Evolutionary conservation across 352 stramenopile genomes (phyloP).

Genomic region (Stramenopiles sp.): DNA sequence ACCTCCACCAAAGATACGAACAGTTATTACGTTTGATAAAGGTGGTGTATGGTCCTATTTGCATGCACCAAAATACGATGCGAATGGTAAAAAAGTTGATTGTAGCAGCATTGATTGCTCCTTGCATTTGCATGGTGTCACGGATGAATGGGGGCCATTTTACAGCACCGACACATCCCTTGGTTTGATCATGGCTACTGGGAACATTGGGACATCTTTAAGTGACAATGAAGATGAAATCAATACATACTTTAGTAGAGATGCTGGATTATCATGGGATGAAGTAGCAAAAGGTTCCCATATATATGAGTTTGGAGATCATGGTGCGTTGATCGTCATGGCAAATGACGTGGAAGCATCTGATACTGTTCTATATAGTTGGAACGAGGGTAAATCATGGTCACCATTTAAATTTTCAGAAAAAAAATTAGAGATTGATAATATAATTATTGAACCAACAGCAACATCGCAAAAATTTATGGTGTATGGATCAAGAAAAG

Average conservation of each 20-base stretch:
- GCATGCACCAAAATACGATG: constrained; percentile 9
- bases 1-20: constrained; percentile 8
- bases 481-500: constrained; percentile 11
- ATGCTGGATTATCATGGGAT: constrained; percentile 14
- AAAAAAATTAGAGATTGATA: constrained; percentile 15
- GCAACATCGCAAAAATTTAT: constrained; percentile 13
- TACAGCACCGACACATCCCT: constrained; percentile 13
- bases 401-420: constrained; percentile 13
- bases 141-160: constrained; percentile 11
- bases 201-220: constrained; percentile 14
- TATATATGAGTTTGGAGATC: constrained; percentile 21
- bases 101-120: constrained; percentile 11
- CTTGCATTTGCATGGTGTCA: constrained; percentile 14
- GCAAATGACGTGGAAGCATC: constrained; percentile 11
- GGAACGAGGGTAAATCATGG: constrained; percentile 15
- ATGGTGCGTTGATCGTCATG: constrained; percentile 19
- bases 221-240: constrained; percentile 6
- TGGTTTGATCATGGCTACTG: constrained; percentile 16
- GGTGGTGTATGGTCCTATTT: constrained; percentile 15
- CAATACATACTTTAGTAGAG: constrained; percentile 16
- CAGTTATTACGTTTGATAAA: constrained; percentile 17
- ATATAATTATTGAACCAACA: constrained; percentile 19
- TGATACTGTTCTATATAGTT: constrained; percentile 11
- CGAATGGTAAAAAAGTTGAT: constrained; percentile 11
- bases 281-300: constrained; percentile 16